These are phyloP conservation scores for Mucor saturninus DNA, from an alignment of 371 early-diverging fungal genomes.

Conservation along the genomic window DNA sequence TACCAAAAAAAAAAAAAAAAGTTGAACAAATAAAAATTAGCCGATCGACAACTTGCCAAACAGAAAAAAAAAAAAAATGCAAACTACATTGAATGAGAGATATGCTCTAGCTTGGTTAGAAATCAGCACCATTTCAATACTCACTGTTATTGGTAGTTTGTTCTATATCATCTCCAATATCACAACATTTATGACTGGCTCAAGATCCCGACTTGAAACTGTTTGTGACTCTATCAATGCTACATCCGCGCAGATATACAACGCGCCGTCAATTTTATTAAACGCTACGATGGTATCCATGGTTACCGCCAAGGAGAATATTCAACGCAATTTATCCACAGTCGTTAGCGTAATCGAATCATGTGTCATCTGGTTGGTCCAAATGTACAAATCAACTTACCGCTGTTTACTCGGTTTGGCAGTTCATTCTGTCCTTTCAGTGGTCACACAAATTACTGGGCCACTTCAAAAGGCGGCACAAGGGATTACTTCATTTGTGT, in stretches of 20 bases:
- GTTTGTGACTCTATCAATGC: constrained; percentile 19
- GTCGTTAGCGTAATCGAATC: constrained; percentile 23
- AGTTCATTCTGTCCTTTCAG: constrained; percentile 28
- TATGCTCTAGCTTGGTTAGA: constrained; percentile 29
- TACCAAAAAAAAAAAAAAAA: background rate
- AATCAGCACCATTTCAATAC: constrained; percentile 12
- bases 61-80: background rate
- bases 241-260: constrained; percentile 22
- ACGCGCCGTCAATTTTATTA: constrained; percentile 14
- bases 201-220: constrained; percentile 19
- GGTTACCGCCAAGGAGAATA: constrained; percentile 26
- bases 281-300: constrained; percentile 11
- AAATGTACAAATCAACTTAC: constrained; percentile 43
- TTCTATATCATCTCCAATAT: constrained; percentile 2
- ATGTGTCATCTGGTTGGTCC: constrained; percentile 32
- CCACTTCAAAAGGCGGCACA: constrained; percentile 39
- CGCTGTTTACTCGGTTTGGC: constrained; percentile 44
- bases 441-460: constrained; percentile 27
- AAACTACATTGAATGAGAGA: constrained; percentile 13
- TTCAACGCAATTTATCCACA: constrained; percentile 19
- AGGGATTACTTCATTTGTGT: constrained; percentile 19
- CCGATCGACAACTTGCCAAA: background rate
- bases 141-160: constrained; percentile 15
- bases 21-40: background rate
- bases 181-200: background rate